Conservation (phyloP, 768 basidiomycete species). For the Hericium alpestre region DNA sequence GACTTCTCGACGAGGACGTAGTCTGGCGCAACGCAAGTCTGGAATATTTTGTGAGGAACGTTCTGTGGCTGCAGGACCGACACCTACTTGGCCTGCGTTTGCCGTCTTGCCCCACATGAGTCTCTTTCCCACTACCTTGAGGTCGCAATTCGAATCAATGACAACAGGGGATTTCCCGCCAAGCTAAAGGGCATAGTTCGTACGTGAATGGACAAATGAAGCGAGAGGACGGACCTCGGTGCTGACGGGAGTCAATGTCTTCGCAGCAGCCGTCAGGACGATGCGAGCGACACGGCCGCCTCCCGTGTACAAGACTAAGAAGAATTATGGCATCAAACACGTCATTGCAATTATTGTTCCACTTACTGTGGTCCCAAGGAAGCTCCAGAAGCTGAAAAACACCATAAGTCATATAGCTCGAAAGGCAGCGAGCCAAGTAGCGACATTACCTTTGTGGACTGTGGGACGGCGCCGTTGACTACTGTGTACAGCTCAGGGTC, state of each 20-base stretch:
- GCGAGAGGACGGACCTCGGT: constrained; percentile 31
- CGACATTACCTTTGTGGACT: constrained; percentile 19
- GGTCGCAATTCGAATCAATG: constrained; percentile 58
- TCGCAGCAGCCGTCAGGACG: constrained; percentile 65
- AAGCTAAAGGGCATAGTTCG: constrained; percentile 26
- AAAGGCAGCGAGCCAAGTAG: background rate
- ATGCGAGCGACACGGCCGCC: constrained; percentile 52
- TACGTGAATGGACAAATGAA: background rate
- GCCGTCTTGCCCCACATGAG: constrained; percentile 72
- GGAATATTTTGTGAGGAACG: constrained; percentile 9
- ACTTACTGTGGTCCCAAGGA: constrained; percentile 54
- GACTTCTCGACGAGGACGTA: constrained; percentile 36
- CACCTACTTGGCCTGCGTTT: constrained; percentile 50
- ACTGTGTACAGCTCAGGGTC: constrained; percentile 23
- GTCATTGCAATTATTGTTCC: background rate
- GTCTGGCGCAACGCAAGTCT: constrained; percentile 62
- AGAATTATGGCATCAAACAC: constrained; percentile 6
- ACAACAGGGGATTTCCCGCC: constrained; percentile 71
- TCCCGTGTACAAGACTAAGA: constrained; percentile 51
- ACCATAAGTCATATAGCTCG: background rate
- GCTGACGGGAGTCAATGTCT: constrained; percentile 60
- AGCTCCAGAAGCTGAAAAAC: constrained; percentile 52
- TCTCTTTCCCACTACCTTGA: constrained; percentile 55
- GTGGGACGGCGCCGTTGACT: constrained; percentile 24
- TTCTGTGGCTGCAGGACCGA: background rate